A percentile compares a stretch with the other conserved stretches of the same genome.
These are phyloP conservation scores for Chamaecrista fasciculata DNA, from an alignment of 306 rosid species.

Conservation along the genomic window DNA sequence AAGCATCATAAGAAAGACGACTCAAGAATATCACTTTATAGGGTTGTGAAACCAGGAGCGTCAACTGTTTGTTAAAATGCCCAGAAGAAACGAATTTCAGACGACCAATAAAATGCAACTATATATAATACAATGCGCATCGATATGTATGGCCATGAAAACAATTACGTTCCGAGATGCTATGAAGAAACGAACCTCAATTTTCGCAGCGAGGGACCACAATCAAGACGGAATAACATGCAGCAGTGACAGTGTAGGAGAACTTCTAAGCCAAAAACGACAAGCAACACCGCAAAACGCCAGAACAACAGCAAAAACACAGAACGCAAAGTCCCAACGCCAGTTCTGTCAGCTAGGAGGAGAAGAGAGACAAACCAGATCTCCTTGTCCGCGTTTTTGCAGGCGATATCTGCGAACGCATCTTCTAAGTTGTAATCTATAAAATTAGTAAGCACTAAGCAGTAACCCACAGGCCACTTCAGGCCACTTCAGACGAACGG, in stretches of 20 bases:
- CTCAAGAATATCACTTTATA: background rate
- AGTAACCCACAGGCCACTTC: too few relatives aligned
- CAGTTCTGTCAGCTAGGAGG: too few relatives aligned
- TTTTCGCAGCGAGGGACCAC: background rate
- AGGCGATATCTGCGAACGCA: too few relatives aligned
- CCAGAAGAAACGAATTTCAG: slow-evolving; percentile 20
- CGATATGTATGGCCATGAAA: background rate
- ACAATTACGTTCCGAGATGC: background rate
- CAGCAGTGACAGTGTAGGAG: background rate
- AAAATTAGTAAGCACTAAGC: too few relatives aligned
- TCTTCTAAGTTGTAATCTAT: too few relatives aligned
- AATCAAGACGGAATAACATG: background rate
- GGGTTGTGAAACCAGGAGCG: slow-evolving; percentile 3
- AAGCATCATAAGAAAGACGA: background rate
- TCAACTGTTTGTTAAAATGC: slow-evolving; percentile 41
- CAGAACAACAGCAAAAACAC: too few relatives aligned
- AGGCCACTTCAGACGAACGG: too few relatives aligned
- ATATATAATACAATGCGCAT: background rate
- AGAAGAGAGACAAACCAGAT: too few relatives aligned
- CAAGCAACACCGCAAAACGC: too few relatives aligned
- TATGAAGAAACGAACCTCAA: slow-evolving; percentile 9
- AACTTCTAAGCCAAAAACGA: too few relatives aligned
- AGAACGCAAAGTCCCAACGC: too few relatives aligned
- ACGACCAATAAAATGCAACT: background rate
- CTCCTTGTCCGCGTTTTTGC: too few relatives aligned